Base-by-base conservation (phyloP, 805 yeast species). In the Saccharomyces cerevisiae region DNA sequence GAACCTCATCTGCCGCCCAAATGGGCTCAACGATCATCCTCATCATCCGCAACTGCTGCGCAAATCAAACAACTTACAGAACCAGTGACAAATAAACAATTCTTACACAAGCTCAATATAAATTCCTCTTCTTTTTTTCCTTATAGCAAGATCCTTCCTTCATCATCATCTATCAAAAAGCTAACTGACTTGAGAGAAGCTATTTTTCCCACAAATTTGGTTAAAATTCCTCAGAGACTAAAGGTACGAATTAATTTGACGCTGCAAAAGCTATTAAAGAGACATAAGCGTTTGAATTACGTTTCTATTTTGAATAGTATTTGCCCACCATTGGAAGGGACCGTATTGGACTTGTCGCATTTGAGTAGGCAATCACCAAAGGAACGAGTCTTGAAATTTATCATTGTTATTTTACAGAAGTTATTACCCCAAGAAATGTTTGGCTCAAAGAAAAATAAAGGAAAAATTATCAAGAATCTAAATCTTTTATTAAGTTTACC, bases 401-500 rank as follows among this genome's bases (percentile, higher is more conserved):
- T 79, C 1, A 57, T 77, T 1, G 61, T 72, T 0, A 51, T 83
- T 0, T 52, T 81, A 4, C 78, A 76, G 11, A 76, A 73, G 51
- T 58, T 84, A 0, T 69, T 85, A 24, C 87, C 90, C 0, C 24
- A 59, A 0, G 75, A 73, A 6, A 54, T 77, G 0, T 79, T 82
- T 70, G 95, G 95, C 0, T 65, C 79, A 2, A 60, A 57, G 2
- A 56, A 61, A 13, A 87, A 87, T 61, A 78, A 79, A 62, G 54
- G 74, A 0, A 51, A 62, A 0, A 61, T 85, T 0, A 61, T 73
- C 46, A 55, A 59, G 3, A 65, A 66, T 9, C 60, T 85, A 0
- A 67, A 78, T 0, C 28, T 51, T 2, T 68, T 78, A 29, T 53
- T 86, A 0, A 59, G 62, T 13, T 60, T 76, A 29, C 70, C 75